Evolutionary conservation across 306 rosid species (phyloP), one percentile per base, ranked within the genome.

Genomic region (Citrullus amarus): DNA sequence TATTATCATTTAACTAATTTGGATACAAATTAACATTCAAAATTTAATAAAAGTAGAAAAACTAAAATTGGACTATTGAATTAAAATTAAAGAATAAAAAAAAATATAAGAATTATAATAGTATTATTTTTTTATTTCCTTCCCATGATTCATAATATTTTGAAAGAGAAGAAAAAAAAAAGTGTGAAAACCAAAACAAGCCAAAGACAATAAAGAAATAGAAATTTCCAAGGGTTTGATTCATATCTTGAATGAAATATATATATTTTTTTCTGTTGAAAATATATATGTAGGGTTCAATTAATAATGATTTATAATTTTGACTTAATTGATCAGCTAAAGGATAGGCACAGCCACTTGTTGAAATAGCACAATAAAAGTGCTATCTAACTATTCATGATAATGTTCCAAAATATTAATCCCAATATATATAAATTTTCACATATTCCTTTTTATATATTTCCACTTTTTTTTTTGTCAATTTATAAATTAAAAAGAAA

Each of bases 311-410:
- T 46, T 71, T 71, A 71, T 71, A 48, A 25, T 48, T 22, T 73
- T 73, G 77, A 73, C 77, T 73, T 73, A 51, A 73, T 43, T 51
- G 44, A 51, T 51, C 46, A 73, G 61, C 77, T 73, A 73, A 48
- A 48, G 44, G 59, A 51, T 73, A 73, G 77, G 61, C 77, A 73
- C 44, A 48, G 4, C 77, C 77, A 73, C 77, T 73, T 51, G 61
- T 3, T 12, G 61, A 73, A 73, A 51, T 51, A 51, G 77, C 28
- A 30, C 60, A 73, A 48, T 73, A 15, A 73, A 73, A 46, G 77
- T 73, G 60, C 28, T 50, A 53, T 43, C 38, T 41, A 44, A 59
- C 36, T 56, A 75, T 65, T 81, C 78, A 60, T 34, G 79, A 73
- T 81, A 68, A 68, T 67, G n/a, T n/a, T 18, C n/a, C 51, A 66